Evolutionary conservation across 768 basidiomycete genomes (phyloP).

Genomic region (Pleurotus pulmonarius): DNA sequence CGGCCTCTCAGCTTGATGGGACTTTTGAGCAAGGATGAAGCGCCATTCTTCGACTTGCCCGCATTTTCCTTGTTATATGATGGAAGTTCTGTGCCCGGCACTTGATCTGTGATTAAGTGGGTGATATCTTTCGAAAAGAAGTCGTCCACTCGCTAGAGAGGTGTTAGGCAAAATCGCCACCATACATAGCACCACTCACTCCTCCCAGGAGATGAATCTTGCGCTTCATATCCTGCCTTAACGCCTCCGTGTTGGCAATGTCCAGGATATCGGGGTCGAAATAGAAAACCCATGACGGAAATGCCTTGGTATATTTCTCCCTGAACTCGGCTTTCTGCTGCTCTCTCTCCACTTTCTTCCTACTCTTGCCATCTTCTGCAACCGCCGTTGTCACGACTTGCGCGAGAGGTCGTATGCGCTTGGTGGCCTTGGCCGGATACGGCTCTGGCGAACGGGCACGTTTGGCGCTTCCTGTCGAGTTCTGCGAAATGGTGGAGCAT

Average conservation of each 20-base stretch:
- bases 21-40: slow-evolving; percentile 45
- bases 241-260: slow-evolving; percentile 23
- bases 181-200: slow-evolving; percentile 45
- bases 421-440: slow-evolving; percentile 18
- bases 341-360: slow-evolving; percentile 47
- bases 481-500: background rate
- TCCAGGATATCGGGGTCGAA: slow-evolving; percentile 65
- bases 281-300: slow-evolving; percentile 82
- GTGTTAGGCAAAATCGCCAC: background rate
- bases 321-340: slow-evolving; percentile 68
- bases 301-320: slow-evolving; percentile 79
- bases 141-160: slow-evolving; percentile 67
- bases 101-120: slow-evolving; percentile 76
- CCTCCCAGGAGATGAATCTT: slow-evolving; percentile 69
- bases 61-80: slow-evolving; percentile 66
- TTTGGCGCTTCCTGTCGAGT: slow-evolving; percentile 12
- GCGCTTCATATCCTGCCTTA: slow-evolving; percentile 42
- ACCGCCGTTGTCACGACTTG: slow-evolving; percentile 17
- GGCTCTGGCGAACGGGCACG: slow-evolving; percentile 27
- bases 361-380: slow-evolving; percentile 38
- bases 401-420: slow-evolving; percentile 40
- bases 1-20: slow-evolving; percentile 59
- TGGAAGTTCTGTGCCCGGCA: slow-evolving; percentile 20
- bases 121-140: slow-evolving; percentile 88
- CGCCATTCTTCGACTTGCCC: slow-evolving; percentile 25